These are phyloP conservation scores for Paraconiothyrium sp. DNA, from an alignment of 2,329 filamentous ascomycete species.

Conservation along the genomic window DNA sequence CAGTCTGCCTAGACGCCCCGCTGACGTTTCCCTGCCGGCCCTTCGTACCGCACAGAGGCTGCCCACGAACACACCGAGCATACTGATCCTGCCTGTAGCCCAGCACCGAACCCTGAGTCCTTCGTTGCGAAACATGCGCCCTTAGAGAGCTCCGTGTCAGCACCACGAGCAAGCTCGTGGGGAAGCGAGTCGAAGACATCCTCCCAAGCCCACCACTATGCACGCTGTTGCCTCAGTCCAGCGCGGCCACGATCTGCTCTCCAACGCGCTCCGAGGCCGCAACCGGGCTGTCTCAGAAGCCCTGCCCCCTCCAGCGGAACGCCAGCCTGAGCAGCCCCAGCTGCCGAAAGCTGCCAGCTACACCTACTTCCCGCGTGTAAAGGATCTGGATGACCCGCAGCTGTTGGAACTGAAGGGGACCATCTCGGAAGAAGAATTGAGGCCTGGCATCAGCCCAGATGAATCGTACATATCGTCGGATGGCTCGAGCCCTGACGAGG, in stretches of 20 bases:
- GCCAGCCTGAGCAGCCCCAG: slow-evolving; percentile 35
- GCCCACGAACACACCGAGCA: neutral
- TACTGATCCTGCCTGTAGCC: neutral
- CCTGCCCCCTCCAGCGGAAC: slow-evolving; percentile 32
- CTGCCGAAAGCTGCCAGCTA: slow-evolving; percentile 53
- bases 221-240: slow-evolving; percentile 44
- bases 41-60: neutral
- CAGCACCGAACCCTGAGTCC: neutral
- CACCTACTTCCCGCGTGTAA: slow-evolving; percentile 52
- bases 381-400: slow-evolving; percentile 44
- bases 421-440: slow-evolving; percentile 45
- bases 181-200: slow-evolving; percentile 17
- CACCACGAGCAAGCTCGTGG: slow-evolving; percentile 17
- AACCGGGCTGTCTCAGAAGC: slow-evolving; percentile 46
- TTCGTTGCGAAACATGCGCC: slow-evolving; percentile 19
- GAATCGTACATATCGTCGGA: slow-evolving; percentile 53
- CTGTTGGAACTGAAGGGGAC: slow-evolving; percentile 40
- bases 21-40: slow-evolving; percentile 14
- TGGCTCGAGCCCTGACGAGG: slow-evolving; percentile 56
- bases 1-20: slow-evolving; percentile 12
- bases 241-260: slow-evolving; percentile 41
- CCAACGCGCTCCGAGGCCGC: slow-evolving; percentile 41
- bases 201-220: slow-evolving; percentile 35
- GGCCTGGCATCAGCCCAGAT: slow-evolving; percentile 41
- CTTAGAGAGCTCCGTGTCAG: slow-evolving; percentile 13